A percentile compares a stretch with the other conserved stretches of the same genome.
Evolutionary conservation across 805 yeast species (phyloP).

Genomic region (Lachancea kluyveri): DNA sequence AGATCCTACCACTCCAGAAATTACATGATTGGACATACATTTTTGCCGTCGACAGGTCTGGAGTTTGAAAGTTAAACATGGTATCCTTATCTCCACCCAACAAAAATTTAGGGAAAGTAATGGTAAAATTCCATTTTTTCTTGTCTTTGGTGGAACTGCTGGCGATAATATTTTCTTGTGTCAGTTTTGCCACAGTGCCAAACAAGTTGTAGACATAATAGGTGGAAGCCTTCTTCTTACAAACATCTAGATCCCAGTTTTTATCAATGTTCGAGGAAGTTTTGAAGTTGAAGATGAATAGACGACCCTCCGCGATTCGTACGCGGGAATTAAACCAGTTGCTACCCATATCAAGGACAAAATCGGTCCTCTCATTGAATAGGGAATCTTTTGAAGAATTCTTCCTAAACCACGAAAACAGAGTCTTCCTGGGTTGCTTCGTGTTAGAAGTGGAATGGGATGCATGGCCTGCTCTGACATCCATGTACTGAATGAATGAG

Average conservation of each 20-base stretch:
- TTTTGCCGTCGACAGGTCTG: conserved; percentile 58
- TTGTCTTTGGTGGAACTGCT: conserved; percentile 6
- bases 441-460: conserved; percentile 2
- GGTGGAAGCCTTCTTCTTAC: conserved; percentile 11
- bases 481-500: conserved; percentile 12
- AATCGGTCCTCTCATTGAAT: conserved; percentile 17
- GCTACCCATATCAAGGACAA: conserved; percentile 16
- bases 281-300: conserved; percentile 18
- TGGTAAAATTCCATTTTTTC: conserved; percentile 17
- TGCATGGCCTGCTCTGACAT: too few relatives aligned
- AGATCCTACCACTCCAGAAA: conserved; percentile 84
- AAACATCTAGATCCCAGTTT: conserved; percentile 8
- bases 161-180: conserved; percentile 26
- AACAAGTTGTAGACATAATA: conserved; percentile 21
- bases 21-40: conserved; percentile 74
- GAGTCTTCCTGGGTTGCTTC: conserved; percentile 3
- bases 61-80: conserved; percentile 56
- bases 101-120: conserved; percentile 22
- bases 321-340: conserved; percentile 20
- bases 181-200: conserved; percentile 23
- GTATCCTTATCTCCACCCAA: conserved; percentile 18
- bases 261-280: conserved; percentile 1
- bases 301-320: conserved; percentile 23
- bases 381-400: conserved; percentile 10
- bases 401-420: conserved; percentile 20